Percentiles rank a stretch among this genome's conserved stretches.
phyloP scores from a whole-genome alignment of 352 stramenopile species.

The Globisporangium nodosum region DNA sequence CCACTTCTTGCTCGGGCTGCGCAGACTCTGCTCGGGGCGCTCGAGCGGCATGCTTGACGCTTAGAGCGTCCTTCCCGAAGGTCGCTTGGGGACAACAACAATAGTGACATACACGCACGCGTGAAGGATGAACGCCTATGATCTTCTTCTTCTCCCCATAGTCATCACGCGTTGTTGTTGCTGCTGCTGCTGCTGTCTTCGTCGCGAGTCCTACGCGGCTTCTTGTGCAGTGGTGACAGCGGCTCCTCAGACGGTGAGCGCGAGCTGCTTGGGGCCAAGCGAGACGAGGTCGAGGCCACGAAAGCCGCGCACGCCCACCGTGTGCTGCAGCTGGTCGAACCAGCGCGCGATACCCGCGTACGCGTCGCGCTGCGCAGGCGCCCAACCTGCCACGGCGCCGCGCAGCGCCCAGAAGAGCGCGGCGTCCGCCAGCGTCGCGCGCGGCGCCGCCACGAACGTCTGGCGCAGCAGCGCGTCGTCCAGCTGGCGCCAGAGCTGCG shows the following conservation, averaged over 20 bases:
- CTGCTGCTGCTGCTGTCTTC: background rate
- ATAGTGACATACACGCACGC: background rate
- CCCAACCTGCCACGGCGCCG: constrained; percentile 32
- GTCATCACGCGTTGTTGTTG: no score
- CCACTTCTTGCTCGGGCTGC: constrained; percentile 10
- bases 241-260: constrained; percentile 58
- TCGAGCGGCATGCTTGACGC: constrained; percentile 9
- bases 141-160: no score
- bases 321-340: constrained; percentile 87
- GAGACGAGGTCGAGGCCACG: constrained; percentile 60
- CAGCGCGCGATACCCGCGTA: constrained; percentile 64
- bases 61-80: no score
- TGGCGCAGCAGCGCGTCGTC: constrained; percentile 45
- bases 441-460: constrained; percentile 64
- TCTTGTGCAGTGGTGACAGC: constrained; percentile 6
- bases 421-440: constrained; percentile 73
- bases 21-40: constrained; percentile 7
- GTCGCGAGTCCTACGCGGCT: background rate
- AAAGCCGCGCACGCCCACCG: constrained; percentile 77
- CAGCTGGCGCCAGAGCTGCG: constrained; percentile 58
- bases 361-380: constrained; percentile 32
- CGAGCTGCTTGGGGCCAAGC: constrained; percentile 37
- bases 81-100: no score
- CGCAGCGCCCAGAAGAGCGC: constrained; percentile 69
- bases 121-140: no score